phyloP scores from a whole-genome alignment of 768 basidiomycete species.

The Naganishia antarctica region DNA sequence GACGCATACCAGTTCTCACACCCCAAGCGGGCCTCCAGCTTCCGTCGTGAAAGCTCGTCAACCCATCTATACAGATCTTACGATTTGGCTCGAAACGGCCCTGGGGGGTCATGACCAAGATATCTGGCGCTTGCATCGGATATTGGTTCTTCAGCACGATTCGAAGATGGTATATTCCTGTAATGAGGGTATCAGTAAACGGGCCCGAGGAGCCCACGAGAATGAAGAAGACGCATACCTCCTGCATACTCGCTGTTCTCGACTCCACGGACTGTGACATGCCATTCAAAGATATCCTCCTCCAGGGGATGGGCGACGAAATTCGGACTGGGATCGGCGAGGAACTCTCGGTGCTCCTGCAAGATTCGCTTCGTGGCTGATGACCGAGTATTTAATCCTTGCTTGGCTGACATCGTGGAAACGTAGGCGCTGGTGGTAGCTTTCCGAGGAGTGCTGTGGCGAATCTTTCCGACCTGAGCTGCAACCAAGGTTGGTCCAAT shows the following conservation, averaged over 20 bases:
- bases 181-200: neutral
- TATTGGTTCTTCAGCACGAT: constrained; percentile 87
- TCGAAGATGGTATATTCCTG: constrained; percentile 81
- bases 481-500: too few species aligned
- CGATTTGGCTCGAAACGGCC: constrained; percentile 96
- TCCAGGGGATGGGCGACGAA: constrained; percentile 74
- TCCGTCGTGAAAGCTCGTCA: constrained; percentile 70
- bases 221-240: constrained; percentile 51
- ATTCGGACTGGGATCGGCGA: constrained; percentile 75
- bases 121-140: constrained; percentile 90
- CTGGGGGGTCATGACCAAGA: constrained; percentile 92
- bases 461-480: too few species aligned
- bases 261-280: constrained; percentile 90
- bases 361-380: constrained; percentile 92
- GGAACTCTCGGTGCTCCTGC: constrained; percentile 88
- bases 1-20: constrained; percentile 64
- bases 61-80: constrained; percentile 55
- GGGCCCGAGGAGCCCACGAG: neutral
- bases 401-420: constrained; percentile 21
- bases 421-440: too few species aligned
- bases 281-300: constrained; percentile 74
- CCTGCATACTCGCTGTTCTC: constrained; percentile 85
- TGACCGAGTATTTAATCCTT: constrained; percentile 43
- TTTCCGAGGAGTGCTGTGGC: too few species aligned
- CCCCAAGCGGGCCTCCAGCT: constrained; percentile 99